Evolutionary conservation across 164 flowering plant species (phyloP), one percentile per base, ranked within the genome.

Genomic region (Dillenia suffruticosa): DNA sequence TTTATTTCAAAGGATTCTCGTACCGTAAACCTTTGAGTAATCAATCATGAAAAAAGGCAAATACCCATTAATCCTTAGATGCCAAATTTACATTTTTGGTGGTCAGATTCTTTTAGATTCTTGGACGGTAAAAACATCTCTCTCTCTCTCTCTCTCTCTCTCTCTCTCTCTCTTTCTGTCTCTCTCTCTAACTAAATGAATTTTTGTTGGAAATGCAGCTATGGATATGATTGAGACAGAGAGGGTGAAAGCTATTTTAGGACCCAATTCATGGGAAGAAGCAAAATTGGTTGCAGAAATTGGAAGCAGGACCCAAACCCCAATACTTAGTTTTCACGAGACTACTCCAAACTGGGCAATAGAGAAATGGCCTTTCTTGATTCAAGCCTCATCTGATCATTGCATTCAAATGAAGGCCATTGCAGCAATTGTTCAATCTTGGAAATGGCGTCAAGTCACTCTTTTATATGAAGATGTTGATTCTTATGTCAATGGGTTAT

Each of bases 211-310:
- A 40, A 19, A 12, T 63, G 63, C 77, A 78, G 83, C 81, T 54
- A 54, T 73, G 52, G 56, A 67, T 11, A 54, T 79, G 51, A 79
- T 79, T 1, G 51, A 66, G 50, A 68, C 74, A 17, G 49, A 68
- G 3, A 10, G 63, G 32, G 76, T 62, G 12, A 40, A 68, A 32
- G 77, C 62, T 62, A 75, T 82, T 12, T 16, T 79, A 10, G 79
- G 79, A 26, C 68, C 67, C 72, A 70, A 76, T 12, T 56, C 70
- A 54, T 82, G 84, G 89, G 64, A 74, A 40, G 78, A 81, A 61
- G 73, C 82, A 45, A 73, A 77, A 9, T 46, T 81, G 16, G 78
- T 77, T 2, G 83, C 83, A 5, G 65, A 77, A 22, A 56, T 78
- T 3, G 83, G 82, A 61, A 68, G 56, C 54, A 55, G 13, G 60